Conservation (phyloP, 352 stramenopile species). For the Globisporangium ultimum region DNA sequence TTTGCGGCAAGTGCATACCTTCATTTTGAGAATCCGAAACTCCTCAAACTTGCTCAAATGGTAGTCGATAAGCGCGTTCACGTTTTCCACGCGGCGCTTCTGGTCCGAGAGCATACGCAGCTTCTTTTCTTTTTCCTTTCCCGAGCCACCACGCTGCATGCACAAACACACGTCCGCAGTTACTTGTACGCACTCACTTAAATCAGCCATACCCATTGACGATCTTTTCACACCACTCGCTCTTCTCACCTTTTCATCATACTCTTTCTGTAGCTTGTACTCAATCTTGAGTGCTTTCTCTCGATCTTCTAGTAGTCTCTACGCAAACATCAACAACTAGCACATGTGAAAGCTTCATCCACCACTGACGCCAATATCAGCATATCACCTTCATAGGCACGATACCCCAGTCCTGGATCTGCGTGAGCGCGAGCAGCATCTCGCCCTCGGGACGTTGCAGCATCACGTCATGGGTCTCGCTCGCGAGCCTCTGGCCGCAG, state of each 20-base stretch:
- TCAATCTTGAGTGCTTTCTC: conserved; percentile 83
- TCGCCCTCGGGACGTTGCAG: conserved; percentile 63
- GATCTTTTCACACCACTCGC: too few relatives aligned
- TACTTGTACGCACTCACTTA: conserved; percentile 22
- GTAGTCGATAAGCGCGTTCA: conserved; percentile 66
- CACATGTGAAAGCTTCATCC: too few relatives aligned
- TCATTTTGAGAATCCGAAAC: conserved; percentile 74
- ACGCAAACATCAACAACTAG: neutral
- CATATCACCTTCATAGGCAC: conserved; percentile 68
- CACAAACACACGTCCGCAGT: neutral
- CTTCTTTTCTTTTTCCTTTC: conserved; percentile 79
- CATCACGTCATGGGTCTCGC: conserved; percentile 76
- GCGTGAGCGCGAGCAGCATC: conserved; percentile 62
- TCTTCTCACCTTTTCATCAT: conserved; percentile 38
- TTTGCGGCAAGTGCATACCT: conserved; percentile 26
- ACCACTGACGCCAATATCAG: too few relatives aligned
- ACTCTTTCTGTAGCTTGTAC: conserved; percentile 71
- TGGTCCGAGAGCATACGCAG: conserved; percentile 80
- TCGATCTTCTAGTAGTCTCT: conserved; percentile 77
- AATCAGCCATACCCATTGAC: too few relatives aligned
- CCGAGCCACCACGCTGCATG: conserved; percentile 35
- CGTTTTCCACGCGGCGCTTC: conserved; percentile 79
- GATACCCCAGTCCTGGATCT: conserved; percentile 83
- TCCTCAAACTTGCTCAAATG: conserved; percentile 75
- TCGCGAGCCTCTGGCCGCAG: conserved; percentile 45